Base-by-base conservation (phyloP, 2,329 filamentous ascomycete species). In the Aspergillus sp. region DNA sequence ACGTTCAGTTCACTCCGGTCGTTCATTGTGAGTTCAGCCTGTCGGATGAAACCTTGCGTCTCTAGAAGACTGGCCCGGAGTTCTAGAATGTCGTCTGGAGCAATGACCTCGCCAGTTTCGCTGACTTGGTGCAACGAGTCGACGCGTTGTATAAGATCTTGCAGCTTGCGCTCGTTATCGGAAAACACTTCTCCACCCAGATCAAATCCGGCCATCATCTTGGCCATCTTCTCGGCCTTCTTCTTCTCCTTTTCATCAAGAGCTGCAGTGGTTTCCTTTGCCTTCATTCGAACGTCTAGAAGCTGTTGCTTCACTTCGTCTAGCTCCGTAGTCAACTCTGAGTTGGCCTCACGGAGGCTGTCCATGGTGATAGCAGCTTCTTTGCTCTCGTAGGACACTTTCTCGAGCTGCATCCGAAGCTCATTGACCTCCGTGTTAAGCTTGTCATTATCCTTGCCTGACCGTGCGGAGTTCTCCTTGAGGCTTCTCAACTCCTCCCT, bases 181-280 rank as follows among this genome's bases (percentile, higher is more conserved):
- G 92, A 96, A 74, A 98, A 96, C 32, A 96, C 88, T 57, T 97
- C 93, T 48, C 89, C 89, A 44, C 92, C 93, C 34, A 99, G 85
- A 69, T 99, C 93, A 68, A 99, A 98, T 3, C 93, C 92, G 58
- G 95, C 95, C 93, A 99, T 97, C 95, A 99, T 99, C 83, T 97
- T 90, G 43, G 95, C 95, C 95, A 99, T 99, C 78, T 96, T 95
- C 79, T 99, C 95, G 1, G 93, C 91, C 83, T 99, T 99, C 80
- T 92, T 93, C 82, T 92, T 93, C 78, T 98, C 96, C 82, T 99
- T 99, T 77, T 98, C 95, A 66, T 98, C 93, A 18, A 96, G 80
- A 15, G 91, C 89, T 8, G 92, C 92, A 44, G 86, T 92, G 1
- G 90, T 93, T 78, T 98, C 95, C 79, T 95, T 96, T 56, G 93